Evolutionary conservation across 306 rosid genomes (phyloP).

Genomic region (Cotoneaster glaucophyllus): DNA sequence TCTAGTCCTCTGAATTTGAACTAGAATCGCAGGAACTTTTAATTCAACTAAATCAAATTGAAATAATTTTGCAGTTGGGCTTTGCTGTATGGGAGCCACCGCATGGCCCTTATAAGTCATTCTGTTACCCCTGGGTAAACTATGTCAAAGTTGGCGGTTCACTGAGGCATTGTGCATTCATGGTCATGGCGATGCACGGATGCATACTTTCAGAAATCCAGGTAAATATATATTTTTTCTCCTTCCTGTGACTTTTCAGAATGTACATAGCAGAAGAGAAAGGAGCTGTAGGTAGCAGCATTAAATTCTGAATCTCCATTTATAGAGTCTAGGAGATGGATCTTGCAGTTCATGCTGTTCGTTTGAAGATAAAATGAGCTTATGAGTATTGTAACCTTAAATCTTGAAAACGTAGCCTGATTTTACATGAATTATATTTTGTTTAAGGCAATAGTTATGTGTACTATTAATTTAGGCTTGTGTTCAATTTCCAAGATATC

Average conservation of each 20-base stretch:
- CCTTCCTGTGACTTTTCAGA: not conserved
- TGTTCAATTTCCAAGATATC: not conserved
- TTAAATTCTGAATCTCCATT: not conserved
- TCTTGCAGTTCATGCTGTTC: not conserved
- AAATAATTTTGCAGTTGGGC: conserved; percentile 38
- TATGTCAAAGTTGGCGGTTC: conserved; percentile 63
- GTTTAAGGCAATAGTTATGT: not conserved
- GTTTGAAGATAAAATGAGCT: not conserved
- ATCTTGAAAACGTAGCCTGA: not conserved
- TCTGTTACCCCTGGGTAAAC: conserved; percentile 64
- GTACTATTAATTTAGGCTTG: not conserved
- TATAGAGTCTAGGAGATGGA: not conserved
- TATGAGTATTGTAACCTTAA: not conserved
- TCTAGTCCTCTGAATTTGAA: not conserved
- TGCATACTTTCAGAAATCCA: conserved; percentile 79
- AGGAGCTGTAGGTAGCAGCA: not conserved
- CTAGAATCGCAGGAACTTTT: not conserved
- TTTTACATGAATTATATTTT: not conserved
- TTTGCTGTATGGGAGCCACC: conserved; percentile 86
- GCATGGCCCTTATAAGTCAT: conserved; percentile 59
- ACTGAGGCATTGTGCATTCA: conserved; percentile 72
- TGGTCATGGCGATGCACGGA: conserved; percentile 87
- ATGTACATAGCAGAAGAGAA: not conserved
- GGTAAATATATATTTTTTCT: conserved; percentile 25
- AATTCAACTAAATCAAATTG: not conserved